A percentile compares a stretch with the other conserved stretches of the same genome.
These are phyloP conservation scores for Stylonectria norvegica DNA, from an alignment of 2,329 filamentous ascomycete genomes.

Conservation along the genomic window DNA sequence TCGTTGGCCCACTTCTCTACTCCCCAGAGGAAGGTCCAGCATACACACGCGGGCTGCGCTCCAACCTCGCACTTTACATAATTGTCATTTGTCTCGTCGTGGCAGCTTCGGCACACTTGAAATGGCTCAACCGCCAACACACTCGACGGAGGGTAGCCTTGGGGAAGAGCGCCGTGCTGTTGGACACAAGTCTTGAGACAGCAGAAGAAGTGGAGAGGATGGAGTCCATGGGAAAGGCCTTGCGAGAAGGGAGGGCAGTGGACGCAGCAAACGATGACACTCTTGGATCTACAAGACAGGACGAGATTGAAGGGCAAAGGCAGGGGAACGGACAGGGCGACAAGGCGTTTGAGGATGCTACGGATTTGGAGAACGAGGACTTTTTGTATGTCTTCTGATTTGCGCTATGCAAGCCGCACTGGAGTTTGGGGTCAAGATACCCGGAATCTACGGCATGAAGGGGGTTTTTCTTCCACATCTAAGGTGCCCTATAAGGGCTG, in stretches of 20 bases:
- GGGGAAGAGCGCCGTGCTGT: slow-evolving; percentile 56
- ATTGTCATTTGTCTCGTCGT: slow-evolving; percentile 52
- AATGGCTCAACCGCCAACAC: slow-evolving; percentile 53
- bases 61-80: slow-evolving; percentile 60
- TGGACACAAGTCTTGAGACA: slow-evolving; percentile 59
- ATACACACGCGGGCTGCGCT: slow-evolving; percentile 50
- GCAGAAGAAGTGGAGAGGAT: slow-evolving; percentile 40
- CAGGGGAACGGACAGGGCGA: slow-evolving; percentile 12
- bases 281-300: slow-evolving; percentile 3
- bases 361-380: slow-evolving; percentile 60
- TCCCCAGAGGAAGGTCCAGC: slow-evolving; percentile 46
- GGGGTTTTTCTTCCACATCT: too few species aligned
- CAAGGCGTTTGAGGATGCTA: slow-evolving; percentile 46
- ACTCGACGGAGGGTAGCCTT: slow-evolving; percentile 50
- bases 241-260: slow-evolving; percentile 10
- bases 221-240: slow-evolving; percentile 25
- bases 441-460: too few species aligned
- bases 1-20: slow-evolving; percentile 63
- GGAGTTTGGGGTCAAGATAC: not conserved
- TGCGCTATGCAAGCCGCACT: not conserved
- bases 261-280: slow-evolving; percentile 3
- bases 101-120: slow-evolving; percentile 44
- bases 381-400: slow-evolving; percentile 55
- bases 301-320: slow-evolving; percentile 10
- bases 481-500: too few species aligned